phyloP scores from a whole-genome alignment of 2,329 filamentous ascomycete genomes.

The Byssochlamys sp. region DNA sequence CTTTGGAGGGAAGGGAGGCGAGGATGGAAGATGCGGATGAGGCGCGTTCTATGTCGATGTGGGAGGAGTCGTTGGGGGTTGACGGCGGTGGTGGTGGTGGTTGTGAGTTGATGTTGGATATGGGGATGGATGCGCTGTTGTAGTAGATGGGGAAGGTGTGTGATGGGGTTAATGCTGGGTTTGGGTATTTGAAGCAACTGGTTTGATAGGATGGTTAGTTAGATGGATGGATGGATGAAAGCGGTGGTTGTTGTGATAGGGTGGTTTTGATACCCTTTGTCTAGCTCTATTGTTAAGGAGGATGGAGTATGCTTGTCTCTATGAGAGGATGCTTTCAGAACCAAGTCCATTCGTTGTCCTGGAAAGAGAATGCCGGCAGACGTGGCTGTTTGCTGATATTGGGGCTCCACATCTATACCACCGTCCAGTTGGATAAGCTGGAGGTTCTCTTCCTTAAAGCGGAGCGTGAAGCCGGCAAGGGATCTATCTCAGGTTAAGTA shows the following conservation, averaged over 20 bases:
- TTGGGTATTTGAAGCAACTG: slow-evolving; percentile 38
- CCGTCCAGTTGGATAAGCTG: slow-evolving; percentile 35
- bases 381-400: slow-evolving; percentile 11
- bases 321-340: slow-evolving; percentile 16
- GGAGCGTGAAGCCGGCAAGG: slow-evolving; percentile 31
- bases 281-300: slow-evolving; percentile 23
- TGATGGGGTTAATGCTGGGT: slow-evolving; percentile 30
- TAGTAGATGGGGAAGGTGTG: slow-evolving; percentile 28
- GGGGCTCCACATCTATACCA: slow-evolving; percentile 23
- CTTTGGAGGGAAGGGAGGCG: slow-evolving; percentile 15
- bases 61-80: background rate
- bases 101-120: background rate
- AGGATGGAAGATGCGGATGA: slow-evolving; percentile 19
- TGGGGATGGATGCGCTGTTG: background rate
- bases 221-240: slow-evolving; percentile 2
- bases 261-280: slow-evolving; percentile 24
- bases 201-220: slow-evolving; percentile 4
- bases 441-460: slow-evolving; percentile 21
- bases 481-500: slow-evolving; percentile 16
- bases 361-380: slow-evolving; percentile 35
- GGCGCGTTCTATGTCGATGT: slow-evolving; percentile 19
- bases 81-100: background rate
- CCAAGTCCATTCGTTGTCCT: slow-evolving; percentile 38
- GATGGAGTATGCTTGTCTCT: slow-evolving; percentile 4
- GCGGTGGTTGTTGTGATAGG: background rate